Percentiles rank a stretch among this genome's conserved stretches.
Conservation (phyloP, 106 monocot genomes). For the Dendrobium huoshanense region DNA sequence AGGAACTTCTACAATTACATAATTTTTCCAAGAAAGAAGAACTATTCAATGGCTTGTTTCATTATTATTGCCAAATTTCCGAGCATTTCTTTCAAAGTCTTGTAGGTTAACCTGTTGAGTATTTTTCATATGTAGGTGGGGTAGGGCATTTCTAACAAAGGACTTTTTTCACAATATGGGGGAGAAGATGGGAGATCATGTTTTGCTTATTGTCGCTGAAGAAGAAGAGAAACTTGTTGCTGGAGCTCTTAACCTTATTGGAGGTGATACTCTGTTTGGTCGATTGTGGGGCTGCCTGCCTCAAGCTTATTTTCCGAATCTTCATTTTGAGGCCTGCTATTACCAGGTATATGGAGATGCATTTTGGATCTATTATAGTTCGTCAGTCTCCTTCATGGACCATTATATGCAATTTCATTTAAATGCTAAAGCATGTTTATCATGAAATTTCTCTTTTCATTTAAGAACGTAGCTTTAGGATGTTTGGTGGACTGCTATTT, state of each 20-base stretch:
- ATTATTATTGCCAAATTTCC: neutral
- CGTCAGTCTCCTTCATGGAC: neutral
- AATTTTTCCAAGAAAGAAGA: neutral
- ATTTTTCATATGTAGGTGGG: slow-evolving; percentile 51
- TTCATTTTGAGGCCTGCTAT: slow-evolving; percentile 99
- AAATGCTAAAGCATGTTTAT: too few species aligned
- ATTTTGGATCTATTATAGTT: neutral
- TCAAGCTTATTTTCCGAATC: slow-evolving; percentile 72
- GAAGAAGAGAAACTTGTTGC: slow-evolving; percentile 79
- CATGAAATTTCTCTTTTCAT: too few species aligned
- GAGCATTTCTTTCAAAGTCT: neutral
- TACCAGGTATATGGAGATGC: slow-evolving; percentile 63
- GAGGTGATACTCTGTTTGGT: slow-evolving; percentile 92
- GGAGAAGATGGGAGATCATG: slow-evolving; percentile 73
- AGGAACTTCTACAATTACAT: neutral
- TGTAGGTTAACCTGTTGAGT: neutral
- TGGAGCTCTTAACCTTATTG: slow-evolving; percentile 92
- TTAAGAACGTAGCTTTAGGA: too few species aligned
- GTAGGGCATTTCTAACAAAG: slow-evolving; percentile 79
- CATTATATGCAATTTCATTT: too few species aligned
- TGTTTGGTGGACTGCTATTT: too few species aligned
- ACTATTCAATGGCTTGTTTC: neutral
- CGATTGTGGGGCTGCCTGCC: slow-evolving; percentile 94
- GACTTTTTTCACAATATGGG: slow-evolving; percentile 88
- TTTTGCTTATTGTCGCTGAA: slow-evolving; percentile 89